Evolutionary conservation across 352 stramenopile species (phyloP), one percentile per base, ranked within the genome.

Genomic region (Pythium dissimile): DNA sequence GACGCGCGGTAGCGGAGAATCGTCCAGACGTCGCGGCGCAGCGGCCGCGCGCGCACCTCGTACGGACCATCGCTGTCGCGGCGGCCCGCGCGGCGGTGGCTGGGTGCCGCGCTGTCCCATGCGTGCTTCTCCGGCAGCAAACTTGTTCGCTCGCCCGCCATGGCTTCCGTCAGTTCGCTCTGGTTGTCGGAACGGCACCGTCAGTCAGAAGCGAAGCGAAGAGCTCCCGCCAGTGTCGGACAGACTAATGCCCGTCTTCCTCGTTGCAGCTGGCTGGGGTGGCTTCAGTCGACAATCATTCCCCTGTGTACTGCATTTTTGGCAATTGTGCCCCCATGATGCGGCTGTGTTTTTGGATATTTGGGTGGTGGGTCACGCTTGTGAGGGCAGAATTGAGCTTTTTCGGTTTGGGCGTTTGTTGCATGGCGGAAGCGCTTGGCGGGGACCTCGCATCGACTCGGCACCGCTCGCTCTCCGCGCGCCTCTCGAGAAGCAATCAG

Each of bases 1-100:
- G 80, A 89, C 56, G 80, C 75, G 18, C 81, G 80, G 51, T 84
- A 93, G 54, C 85, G 76, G 56, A 94, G 64, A 26, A 94, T 63
- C 16, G 81, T 88, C 84, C 84, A 94, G 21, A 89, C 59, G 56
- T 89, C 76, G 5, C 60, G 63, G 10, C 81, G 79, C 48, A 91
- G 16, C 21, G 66, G 66, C 5, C 48, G 15, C 42, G 61, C 9
- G 37, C 56, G n/a, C 13, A 23, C 3, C 12, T 1, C 12, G 18
- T 5, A n/a, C 31, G 49, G 1, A 20, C 42, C 53, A 21, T 53
- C 38, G 34, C 27, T 41, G 59, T 20, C 24, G 41, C 48, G 21
- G 34, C 37, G 42, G 23, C 13, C 31, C 26, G 47, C 52, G 52
- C n/a, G 21, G 28, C 23, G 9, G n/a, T 5, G 46, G 56, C 35